Percentiles rank a stretch among this genome's conserved stretches.
Conservation (phyloP, 805 yeast species). For the Ogataea saltuana region DNA sequence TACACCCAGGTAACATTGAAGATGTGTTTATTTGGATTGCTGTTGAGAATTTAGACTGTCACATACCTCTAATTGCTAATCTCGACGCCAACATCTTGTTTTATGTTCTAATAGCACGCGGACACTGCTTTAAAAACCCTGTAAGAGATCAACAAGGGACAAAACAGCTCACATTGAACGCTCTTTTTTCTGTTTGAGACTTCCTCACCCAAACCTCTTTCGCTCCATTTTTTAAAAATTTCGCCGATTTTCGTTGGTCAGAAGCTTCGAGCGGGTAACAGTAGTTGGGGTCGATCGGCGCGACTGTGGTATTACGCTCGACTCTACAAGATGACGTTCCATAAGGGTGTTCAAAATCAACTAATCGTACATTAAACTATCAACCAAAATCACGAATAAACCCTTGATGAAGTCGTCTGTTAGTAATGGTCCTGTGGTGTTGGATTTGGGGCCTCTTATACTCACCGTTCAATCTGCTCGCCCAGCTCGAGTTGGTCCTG, state of each 20-base stretch:
- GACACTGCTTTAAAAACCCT: neutral
- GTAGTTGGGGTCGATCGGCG: slow-evolving; percentile 1
- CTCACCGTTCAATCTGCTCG: slow-evolving; percentile 27
- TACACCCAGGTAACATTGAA: neutral
- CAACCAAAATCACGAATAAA: slow-evolving; percentile 2
- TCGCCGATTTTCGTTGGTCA: slow-evolving; percentile 26
- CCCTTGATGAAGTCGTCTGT: slow-evolving; percentile 6
- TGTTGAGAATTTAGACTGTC: neutral
- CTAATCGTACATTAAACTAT: too few relatives aligned
- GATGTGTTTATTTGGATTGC: neutral
- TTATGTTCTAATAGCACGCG: slow-evolving; percentile 9
- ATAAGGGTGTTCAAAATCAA: too few relatives aligned
- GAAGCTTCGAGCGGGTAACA: slow-evolving; percentile 17
- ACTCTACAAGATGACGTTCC: too few relatives aligned
- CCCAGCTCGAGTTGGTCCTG: slow-evolving; percentile 78
- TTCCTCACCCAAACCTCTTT: slow-evolving; percentile 3
- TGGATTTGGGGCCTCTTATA: too few relatives aligned
- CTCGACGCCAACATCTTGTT: slow-evolving; percentile 33
- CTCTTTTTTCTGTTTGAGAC: slow-evolving; percentile 1
- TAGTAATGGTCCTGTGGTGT: slow-evolving; percentile 1
- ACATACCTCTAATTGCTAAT: slow-evolving; percentile 35
- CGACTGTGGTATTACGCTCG: too few relatives aligned
- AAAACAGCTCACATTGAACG: slow-evolving; percentile 3
- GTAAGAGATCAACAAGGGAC: neutral
- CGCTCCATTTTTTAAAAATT: slow-evolving; percentile 13